These are phyloP conservation scores for Podospora tetraspora DNA, from an alignment of 495 filamentous ascomycete species.

Conservation along the genomic window DNA sequence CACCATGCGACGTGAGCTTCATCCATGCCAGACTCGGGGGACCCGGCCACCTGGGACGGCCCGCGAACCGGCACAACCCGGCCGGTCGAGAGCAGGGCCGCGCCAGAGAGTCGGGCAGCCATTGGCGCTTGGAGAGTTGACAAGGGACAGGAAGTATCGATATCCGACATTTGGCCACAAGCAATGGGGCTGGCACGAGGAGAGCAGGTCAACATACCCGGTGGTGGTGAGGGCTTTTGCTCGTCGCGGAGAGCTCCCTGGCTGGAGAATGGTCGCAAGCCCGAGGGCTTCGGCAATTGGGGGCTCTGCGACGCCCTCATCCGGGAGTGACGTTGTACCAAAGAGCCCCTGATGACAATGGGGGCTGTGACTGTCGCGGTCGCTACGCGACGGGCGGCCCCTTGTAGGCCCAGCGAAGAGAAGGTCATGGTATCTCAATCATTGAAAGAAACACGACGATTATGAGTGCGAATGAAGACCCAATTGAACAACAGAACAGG, in stretches of 20 bases:
- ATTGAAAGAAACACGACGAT: not conserved
- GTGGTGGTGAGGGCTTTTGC: not conserved
- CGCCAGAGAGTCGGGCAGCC: not conserved
- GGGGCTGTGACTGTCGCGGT: not conserved
- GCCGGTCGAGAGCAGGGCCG: not conserved
- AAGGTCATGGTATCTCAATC: constrained; percentile 3
- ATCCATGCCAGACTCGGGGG: not conserved
- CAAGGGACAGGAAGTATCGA: not conserved
- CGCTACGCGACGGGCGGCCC: constrained; percentile 9
- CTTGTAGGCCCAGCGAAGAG: not conserved
- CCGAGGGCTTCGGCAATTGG: not conserved
- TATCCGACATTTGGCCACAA: not conserved
- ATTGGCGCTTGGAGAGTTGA: not conserved
- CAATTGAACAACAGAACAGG: not conserved
- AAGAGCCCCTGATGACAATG: not conserved
- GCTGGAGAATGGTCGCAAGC: not conserved
- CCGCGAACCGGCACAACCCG: not conserved
- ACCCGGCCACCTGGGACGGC: not conserved
- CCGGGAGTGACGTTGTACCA: not conserved
- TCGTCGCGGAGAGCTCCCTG: not conserved
- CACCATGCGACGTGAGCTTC: not conserved
- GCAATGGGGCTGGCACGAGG: not conserved
- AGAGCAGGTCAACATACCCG: not conserved
- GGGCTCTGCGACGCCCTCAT: not conserved
- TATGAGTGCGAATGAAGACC: not conserved